These are phyloP conservation scores for Dryas integrifolia DNA, from an alignment of 331 rosid species.

Conservation along the genomic window DNA sequence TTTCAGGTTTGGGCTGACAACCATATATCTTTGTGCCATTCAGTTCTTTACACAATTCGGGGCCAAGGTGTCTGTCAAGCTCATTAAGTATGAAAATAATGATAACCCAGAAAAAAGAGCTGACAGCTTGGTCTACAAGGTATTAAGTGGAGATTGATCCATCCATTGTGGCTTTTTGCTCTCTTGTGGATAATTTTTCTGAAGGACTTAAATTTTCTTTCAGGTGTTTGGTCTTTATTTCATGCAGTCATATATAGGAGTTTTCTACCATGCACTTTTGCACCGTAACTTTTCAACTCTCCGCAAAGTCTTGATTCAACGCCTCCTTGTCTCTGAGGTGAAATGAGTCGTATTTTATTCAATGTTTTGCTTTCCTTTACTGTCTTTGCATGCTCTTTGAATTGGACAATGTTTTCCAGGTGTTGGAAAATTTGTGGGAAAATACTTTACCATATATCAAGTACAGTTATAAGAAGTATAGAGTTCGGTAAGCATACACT, in stretches of 20 bases:
- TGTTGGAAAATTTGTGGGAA: slow-evolving; percentile 84
- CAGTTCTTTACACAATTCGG: slow-evolving; percentile 76
- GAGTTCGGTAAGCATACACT: slow-evolving; percentile 59
- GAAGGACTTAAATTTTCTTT: slow-evolving; percentile 29
- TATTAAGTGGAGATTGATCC: slow-evolving; percentile 26
- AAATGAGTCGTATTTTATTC: not conserved
- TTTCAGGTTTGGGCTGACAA: slow-evolving; percentile 88
- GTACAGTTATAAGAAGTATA: slow-evolving; percentile 77
- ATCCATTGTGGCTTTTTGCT: not conserved
- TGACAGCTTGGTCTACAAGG: slow-evolving; percentile 98
- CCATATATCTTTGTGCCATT: slow-evolving; percentile 70
- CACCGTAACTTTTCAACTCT: slow-evolving; percentile 87
- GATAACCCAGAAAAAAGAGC: slow-evolving; percentile 79
- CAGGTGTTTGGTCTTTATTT: slow-evolving; percentile 97
- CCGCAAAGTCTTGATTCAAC: slow-evolving; percentile 80
- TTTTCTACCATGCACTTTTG: slow-evolving; percentile 90
- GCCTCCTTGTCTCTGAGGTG: slow-evolving; percentile 96
- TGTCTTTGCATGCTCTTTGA: slow-evolving; percentile 19
- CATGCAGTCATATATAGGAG: slow-evolving; percentile 96
- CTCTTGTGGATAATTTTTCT: slow-evolving; percentile 14
- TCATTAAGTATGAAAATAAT: slow-evolving; percentile 78
- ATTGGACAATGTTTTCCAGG: slow-evolving; percentile 46
- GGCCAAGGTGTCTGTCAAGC: slow-evolving; percentile 75
- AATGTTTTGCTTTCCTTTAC: slow-evolving; percentile 6
- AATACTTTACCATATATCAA: slow-evolving; percentile 80